Evolutionary conservation across 225 moss, liverwort and hornwort species (phyloP).

Genomic region (Sphagnum tenellum): DNA sequence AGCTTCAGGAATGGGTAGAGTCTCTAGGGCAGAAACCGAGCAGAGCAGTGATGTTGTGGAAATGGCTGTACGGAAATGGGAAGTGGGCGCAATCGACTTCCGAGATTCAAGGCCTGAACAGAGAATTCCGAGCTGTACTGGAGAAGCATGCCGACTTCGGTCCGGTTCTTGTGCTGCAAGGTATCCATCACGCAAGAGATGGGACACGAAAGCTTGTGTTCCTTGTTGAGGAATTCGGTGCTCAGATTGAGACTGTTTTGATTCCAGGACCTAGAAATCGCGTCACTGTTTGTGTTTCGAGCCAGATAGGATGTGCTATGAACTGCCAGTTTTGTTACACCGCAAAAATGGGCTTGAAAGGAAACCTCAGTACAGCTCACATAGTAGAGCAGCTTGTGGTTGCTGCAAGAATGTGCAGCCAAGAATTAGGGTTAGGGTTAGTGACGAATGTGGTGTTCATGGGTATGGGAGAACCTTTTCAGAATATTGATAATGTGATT

Average conservation of each 20-base stretch:
- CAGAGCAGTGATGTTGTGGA: slow-evolving; percentile 61
- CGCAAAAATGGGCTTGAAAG: slow-evolving; percentile 76
- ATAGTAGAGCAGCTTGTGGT: slow-evolving; percentile 88
- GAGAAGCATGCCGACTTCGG: slow-evolving; percentile 41
- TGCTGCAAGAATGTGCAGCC: slow-evolving; percentile 53
- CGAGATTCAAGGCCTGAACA: slow-evolving; percentile 45
- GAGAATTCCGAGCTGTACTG: slow-evolving; percentile 32
- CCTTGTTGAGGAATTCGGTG: slow-evolving; percentile 39
- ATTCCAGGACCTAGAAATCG: slow-evolving; percentile 70
- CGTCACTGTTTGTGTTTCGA: slow-evolving; percentile 84
- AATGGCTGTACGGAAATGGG: slow-evolving; percentile 54
- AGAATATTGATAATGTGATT: slow-evolving; percentile 65
- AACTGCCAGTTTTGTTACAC: slow-evolving; percentile 94
- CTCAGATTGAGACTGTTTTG: slow-evolving; percentile 66
- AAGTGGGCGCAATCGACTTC: slow-evolving; percentile 57
- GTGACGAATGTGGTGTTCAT: slow-evolving; percentile 92
- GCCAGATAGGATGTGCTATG: slow-evolving; percentile 95
- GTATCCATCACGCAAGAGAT: slow-evolving; percentile 52
- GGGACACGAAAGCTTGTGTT: slow-evolving; percentile 79
- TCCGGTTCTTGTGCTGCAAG: slow-evolving; percentile 30
- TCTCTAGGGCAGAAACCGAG: slow-evolving; percentile 56
- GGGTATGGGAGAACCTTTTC: slow-evolving; percentile 97
- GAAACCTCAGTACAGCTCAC: slow-evolving; percentile 67
- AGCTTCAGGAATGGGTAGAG: slow-evolving; percentile 60
- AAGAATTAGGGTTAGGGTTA: slow-evolving; percentile 31